Evolutionary conservation across 2,329 filamentous ascomycete species (phyloP), one percentile per base, ranked within the genome.

Genomic region (Pseudofabraea citricarpa): DNA sequence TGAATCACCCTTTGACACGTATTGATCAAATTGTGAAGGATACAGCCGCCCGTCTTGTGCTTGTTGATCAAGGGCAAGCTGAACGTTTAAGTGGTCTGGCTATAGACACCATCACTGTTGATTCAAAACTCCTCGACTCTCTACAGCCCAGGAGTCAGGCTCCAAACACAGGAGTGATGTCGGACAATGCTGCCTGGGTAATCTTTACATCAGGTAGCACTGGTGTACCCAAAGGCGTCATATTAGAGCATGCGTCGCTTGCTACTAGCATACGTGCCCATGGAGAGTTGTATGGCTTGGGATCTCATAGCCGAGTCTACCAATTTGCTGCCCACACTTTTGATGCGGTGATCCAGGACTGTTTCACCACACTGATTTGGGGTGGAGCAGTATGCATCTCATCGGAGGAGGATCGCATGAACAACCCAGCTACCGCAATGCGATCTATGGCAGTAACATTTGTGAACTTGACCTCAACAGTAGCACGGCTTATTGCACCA

Each of bases 141-240:
- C 8, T 27, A 27, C 8, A 8, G 24, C n/a, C 24, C 24, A 8
- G 24, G 8, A 8, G 8, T n/a, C n/a, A 8, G n/a, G 24, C 24
- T 27, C 24, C 24, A 27, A 27, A 8, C 8, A 27, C 43, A 19
- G 12, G 21, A 13, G 39, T 39, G 12, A n/a, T 12, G 4, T 26
- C 48, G 5, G 18, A 37, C 15, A 43, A 50, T 35, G 41, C 47
- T 6, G 43, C 41, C 15, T 49, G 41, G 31, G 42, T 49, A 2
- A 40, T 52, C 15, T 52, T 45, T 29, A 50, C 49, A 5, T 50
- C 47, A n/a, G 49, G 49, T 4, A 45, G 39, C 18, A 50, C 49
- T 4, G 49, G 49, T 9, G 40, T 15, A 5, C 49, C 49, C 5
- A 52, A 52, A 26, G 49, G 49, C 1, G 41, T 52, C n/a, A 39